Evolutionary conservation across 352 stramenopile species (phyloP), one percentile per base, ranked within the genome.

Genomic region (Pythium apleroticum): DNA sequence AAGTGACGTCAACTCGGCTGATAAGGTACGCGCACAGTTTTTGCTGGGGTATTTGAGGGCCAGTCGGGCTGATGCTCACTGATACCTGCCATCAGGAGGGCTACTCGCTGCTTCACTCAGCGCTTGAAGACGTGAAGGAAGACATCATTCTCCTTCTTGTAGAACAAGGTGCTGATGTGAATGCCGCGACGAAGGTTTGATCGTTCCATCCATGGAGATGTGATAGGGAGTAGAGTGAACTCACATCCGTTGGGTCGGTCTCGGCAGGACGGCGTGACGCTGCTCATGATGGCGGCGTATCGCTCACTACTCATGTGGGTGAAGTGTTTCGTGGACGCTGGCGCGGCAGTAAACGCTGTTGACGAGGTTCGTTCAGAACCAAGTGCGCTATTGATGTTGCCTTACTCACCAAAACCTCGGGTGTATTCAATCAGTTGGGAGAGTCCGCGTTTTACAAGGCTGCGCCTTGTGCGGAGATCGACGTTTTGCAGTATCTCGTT

Each of bases 121-220:
- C 43, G 15, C 10, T 25, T 41, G 6, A 41, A 19, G 35, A 5
- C 8, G 17, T 7, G 10, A 41, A 41, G 5, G 35, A 41, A 12
- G 35, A 41, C 12, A 11, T 41, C 35, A 41, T 41, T 15, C 35
- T 3, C 12, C 17, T 19, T 11, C 35, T 41, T 12, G 2, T 41
- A 11, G 12, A 19, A 3, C 8, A 41, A 15, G 57, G 57, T 43
- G 27, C 17, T 22, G 57, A 63, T 6, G 20, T 63, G 3, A 56
- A 63, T 22, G 31, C 46, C 4, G 43, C 57, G 22, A 49, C 43
- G 28, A 35, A 54, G 57, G 57, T 53, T 20, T n/a, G 11, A 49
- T 35, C 12, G n/a, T n/a, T n/a, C n/a, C n/a, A n/a, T n/a, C n/a
- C n/a, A n/a, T n/a, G n/a, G n/a, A 45, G 10, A n/a, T 10, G 17